Base-by-base conservation (phyloP, 176 grass and related monocot genomes). In the Metroxylon sagu region DNA sequence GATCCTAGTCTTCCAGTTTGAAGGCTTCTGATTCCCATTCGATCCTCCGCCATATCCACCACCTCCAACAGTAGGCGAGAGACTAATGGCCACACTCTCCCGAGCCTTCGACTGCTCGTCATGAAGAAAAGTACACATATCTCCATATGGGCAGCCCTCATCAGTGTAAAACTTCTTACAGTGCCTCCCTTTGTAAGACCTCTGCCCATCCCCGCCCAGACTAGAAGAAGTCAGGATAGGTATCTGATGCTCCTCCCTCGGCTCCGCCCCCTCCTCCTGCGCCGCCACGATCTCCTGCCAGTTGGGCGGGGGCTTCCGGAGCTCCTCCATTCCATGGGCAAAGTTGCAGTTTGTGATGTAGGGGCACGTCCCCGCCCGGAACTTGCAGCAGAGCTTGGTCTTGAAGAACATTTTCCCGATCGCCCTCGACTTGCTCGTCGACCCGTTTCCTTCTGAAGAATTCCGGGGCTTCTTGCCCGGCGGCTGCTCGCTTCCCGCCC, bases 361-460 rank as follows among this genome's bases (percentile, higher is more conserved):
- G 0, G 93, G 93, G 64, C 93, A 98, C 7, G 93, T 98, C 51
- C 93, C 93, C 0, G 84, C 82, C 0, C 87, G 81, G 66, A 92
- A 92, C 66, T 98, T 89, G 76, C 93, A 92, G 82, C 93, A 98
- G 25, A 98, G 93, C 68, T 98, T 98, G 28, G 93, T 98, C 72
- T 98, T 98, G 79, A 98, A 98, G 84, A 98, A 98, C 93, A 98
- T 98, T 76, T 98, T 98, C 21, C 93, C 87, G 16, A 98, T 85
- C 2, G 81, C 84, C 7, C 88, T 76, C 10, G 87, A 98, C 74
- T 85, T 95, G 76, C 80, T 88, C 3, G 69, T 72, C 39, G 57
- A 69, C 51, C 68, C 65, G 29, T 57, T 59, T 8, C 59, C 62
- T 4, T 56, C 72, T 5, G 65, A 64, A 52, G 71, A 75, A 56